Evolutionary conservation across 148 eudicot species (phyloP).

Genomic region (Bassia scoparia): DNA sequence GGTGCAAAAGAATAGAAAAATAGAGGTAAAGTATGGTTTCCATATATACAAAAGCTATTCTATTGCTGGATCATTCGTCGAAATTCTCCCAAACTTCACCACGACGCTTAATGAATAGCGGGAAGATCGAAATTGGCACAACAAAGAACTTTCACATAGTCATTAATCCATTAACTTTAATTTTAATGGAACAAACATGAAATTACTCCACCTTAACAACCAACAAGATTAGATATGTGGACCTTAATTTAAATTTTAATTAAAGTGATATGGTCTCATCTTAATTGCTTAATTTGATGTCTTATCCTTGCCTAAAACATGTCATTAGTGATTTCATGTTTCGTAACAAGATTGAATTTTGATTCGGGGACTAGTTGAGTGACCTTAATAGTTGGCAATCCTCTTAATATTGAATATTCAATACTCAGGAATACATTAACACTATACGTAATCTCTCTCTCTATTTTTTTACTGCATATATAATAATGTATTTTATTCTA

Average conservation of each 20-base stretch:
- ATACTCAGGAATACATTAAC: too few relatives aligned
- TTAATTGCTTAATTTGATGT: not conserved
- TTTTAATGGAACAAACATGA: not conserved
- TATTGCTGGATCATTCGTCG: not conserved
- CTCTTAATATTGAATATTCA: too few relatives aligned
- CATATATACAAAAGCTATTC: not conserved
- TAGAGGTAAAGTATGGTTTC: conserved; percentile 7
- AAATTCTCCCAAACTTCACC: not conserved
- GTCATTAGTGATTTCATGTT: not conserved
- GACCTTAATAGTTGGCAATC: too few relatives aligned
- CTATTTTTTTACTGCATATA: too few relatives aligned
- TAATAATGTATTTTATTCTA: too few relatives aligned
- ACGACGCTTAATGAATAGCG: not conserved
- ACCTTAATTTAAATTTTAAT: too few relatives aligned
- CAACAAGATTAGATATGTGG: conserved; percentile 27
- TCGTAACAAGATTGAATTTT: not conserved
- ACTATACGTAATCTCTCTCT: too few relatives aligned
- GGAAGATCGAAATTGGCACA: not conserved
- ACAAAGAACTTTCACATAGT: conserved; percentile 10
- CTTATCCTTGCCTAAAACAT: not conserved
- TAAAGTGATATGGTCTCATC: not conserved
- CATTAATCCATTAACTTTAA: conserved; percentile 9
- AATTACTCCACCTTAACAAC: conserved; percentile 24
- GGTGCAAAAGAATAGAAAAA: not conserved
- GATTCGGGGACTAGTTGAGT: too few relatives aligned